Evolutionary conservation across 345 rosid genomes (phyloP), one percentile per base, ranked within the genome.

Genomic region (Erucastrum elatum): DNA sequence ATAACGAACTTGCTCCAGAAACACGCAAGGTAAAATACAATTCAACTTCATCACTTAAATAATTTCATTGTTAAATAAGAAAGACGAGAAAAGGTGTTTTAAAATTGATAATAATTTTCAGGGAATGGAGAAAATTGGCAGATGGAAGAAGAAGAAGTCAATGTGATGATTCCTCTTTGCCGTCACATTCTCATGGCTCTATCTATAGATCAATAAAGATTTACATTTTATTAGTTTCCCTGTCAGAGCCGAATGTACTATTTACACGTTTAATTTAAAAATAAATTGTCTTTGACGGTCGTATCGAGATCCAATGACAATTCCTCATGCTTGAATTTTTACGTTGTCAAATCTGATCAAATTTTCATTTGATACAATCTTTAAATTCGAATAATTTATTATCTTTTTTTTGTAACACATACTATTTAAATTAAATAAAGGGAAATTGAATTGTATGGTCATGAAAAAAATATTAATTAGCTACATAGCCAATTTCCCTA

Each of bases 111-210:
- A 2, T 15, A 6, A 39, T 21, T 51, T 64, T 62, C 88, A 90
- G 94, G 90, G 93, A 76, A 86, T 86, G 58, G 96, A 90, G 82
- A 93, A 86, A 87, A 80, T 88, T 76, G 96, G 94, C 27, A 83
- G 94, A 84, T 90, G 96, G 21, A 89, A 85, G 83, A 89, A 66
- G 71, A 74, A 76, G 69, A 59, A 59, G 73, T 30, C 15, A 59
- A 4, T 55, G 58, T 66, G 2, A 67, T 75, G 33, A 58, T 37
- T 37, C 35, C 33, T 51, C 53, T 6, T 17, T 49, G 33, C 33
- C 15, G 56, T 66, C 64, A 2, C 70, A 17, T 17, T 25, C 29
- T 35, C 71, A 37, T 56, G 46, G 60, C 66, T 67, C 44, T 59
- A 59, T 56, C 61, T 56, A 27, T n/a, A 56, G 6, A 27, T 51